A percentile compares a stretch with the other conserved stretches of the same genome.
These are phyloP conservation scores for Yamadazyma sp. DNA, from an alignment of 805 yeast species.

Conservation along the genomic window DNA sequence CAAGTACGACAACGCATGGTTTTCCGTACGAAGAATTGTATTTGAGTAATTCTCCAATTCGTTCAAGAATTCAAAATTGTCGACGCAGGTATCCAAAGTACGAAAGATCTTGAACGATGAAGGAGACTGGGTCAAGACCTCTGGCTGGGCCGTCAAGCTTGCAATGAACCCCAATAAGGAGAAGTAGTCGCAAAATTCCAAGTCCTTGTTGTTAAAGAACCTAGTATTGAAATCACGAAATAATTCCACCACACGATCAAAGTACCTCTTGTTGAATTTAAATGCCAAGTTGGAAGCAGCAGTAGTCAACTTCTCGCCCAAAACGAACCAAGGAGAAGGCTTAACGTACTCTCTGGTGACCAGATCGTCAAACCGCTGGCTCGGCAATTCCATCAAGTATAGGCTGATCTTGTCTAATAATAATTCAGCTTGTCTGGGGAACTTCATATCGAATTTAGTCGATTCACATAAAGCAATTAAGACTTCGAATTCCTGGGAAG, in stretches of 20 bases:
- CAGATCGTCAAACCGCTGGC: constrained; percentile 42
- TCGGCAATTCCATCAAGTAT: constrained; percentile 48
- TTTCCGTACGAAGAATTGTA: constrained; percentile 15
- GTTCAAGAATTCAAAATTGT: constrained; percentile 38
- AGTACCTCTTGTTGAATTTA: constrained; percentile 21
- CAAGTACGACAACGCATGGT: constrained; percentile 18
- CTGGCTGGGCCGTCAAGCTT: constrained; percentile 29
- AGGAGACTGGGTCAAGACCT: constrained; percentile 23
- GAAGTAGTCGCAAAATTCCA: constrained; percentile 33
- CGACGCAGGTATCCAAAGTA: constrained; percentile 36
- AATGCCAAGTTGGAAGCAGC: constrained; percentile 34
- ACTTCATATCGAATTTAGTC: constrained; percentile 27
- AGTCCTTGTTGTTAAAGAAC: constrained; percentile 23
- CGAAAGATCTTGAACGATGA: constrained; percentile 30
- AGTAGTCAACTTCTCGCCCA: constrained; percentile 33
- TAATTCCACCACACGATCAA: constrained; percentile 26
- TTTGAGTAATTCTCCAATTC: constrained; percentile 34
- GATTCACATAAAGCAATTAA: constrained; percentile 55
- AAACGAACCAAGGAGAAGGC: constrained; percentile 35
- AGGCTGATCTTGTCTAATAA: constrained; percentile 45
- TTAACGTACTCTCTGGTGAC: constrained; percentile 27
- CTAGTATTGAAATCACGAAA: constrained; percentile 27
- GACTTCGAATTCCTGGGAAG: constrained; percentile 55
- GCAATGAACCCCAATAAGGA: constrained; percentile 35
- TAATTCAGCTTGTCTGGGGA: constrained; percentile 37